phyloP scores from a whole-genome alignment of 441 rosid species.

The Erodium trifolium region DNA sequence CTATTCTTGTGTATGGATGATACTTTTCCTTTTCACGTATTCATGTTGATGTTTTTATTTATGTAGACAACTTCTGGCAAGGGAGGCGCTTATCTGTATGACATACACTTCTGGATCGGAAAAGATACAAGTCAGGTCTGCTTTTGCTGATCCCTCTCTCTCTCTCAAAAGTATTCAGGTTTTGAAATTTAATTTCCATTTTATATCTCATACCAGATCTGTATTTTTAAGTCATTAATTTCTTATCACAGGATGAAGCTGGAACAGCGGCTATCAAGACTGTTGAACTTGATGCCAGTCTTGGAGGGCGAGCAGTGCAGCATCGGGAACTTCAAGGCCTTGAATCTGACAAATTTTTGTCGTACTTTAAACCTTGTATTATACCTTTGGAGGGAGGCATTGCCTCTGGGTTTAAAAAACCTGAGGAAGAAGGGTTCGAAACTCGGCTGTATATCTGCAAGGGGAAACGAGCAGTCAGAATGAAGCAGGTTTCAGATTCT shows the following conservation, averaged over 20 bases:
- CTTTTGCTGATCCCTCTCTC: conserved; percentile 13
- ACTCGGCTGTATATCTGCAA: conserved; percentile 77
- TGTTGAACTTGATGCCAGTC: conserved; percentile 86
- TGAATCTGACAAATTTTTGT: conserved; percentile 91
- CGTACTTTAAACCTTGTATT: conserved; percentile 95
- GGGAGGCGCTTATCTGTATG: conserved; percentile 82
- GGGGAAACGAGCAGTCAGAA: conserved; percentile 79
- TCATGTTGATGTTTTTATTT: conserved; percentile 12
- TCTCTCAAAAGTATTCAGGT: neutral
- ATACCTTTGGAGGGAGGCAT: conserved; percentile 95
- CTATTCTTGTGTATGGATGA: neutral
- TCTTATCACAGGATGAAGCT: conserved; percentile 71
- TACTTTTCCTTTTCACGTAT: neutral
- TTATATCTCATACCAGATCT: conserved; percentile 3
- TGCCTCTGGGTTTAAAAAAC: conserved; percentile 81
- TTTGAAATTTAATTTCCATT: neutral
- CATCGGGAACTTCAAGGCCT: conserved; percentile 95
- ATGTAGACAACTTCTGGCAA: conserved; percentile 66
- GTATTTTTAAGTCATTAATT: conserved; percentile 2
- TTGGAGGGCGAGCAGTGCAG: conserved; percentile 98
- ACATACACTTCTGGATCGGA: conserved; percentile 98
- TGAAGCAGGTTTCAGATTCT: conserved; percentile 71
- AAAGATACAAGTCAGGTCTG: conserved; percentile 93
- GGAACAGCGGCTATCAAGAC: conserved; percentile 97
- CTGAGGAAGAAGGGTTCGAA: conserved; percentile 82